These are phyloP conservation scores for Lactifluus volemus DNA, from an alignment of 768 basidiomycete genomes.

Conservation along the genomic window DNA sequence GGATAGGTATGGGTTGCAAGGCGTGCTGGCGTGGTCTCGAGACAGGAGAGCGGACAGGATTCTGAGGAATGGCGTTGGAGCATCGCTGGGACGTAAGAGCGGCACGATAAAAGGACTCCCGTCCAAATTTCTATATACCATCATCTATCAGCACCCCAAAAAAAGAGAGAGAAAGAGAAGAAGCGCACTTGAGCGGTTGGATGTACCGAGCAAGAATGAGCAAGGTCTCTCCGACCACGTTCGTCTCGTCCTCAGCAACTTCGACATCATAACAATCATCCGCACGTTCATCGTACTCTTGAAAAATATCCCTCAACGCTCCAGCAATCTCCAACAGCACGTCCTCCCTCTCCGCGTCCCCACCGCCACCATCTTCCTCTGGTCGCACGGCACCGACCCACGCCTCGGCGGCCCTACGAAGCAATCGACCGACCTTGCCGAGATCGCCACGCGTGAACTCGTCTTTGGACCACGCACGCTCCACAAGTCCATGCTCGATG, in stretches of 20 bases:
- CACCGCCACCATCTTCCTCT: constrained; percentile 9
- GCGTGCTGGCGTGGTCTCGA: constrained; percentile 44
- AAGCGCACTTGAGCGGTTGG: constrained; percentile 46
- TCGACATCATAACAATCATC: constrained; percentile 52
- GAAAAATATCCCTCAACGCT: constrained; percentile 61
- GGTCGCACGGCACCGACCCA: constrained; percentile 42
- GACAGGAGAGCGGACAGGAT: constrained; percentile 55
- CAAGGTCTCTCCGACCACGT: constrained; percentile 53
- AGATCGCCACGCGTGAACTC: constrained; percentile 63
- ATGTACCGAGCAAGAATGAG: constrained; percentile 52
- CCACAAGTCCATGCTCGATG: constrained; percentile 56
- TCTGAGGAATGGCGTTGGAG: constrained; percentile 52
- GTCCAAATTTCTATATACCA: constrained; percentile 34
- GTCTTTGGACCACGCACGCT: constrained; percentile 65
- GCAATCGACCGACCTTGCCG: constrained; percentile 42
- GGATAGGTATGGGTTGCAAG: constrained; percentile 53
- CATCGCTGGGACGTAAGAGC: constrained; percentile 43
- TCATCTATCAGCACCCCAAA: not conserved
- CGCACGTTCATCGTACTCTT: constrained; percentile 52
- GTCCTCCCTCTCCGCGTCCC: constrained; percentile 25
- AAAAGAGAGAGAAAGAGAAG: not conserved
- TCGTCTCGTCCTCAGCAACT: constrained; percentile 49
- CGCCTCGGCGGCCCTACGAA: constrained; percentile 45
- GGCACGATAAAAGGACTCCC: constrained; percentile 42
- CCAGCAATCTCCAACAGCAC: constrained; percentile 63